Evolutionary conservation across 192 early-diverging fungal genomes (phyloP), one percentile per base, ranked within the genome.

Genomic region (Podila minutissima): DNA sequence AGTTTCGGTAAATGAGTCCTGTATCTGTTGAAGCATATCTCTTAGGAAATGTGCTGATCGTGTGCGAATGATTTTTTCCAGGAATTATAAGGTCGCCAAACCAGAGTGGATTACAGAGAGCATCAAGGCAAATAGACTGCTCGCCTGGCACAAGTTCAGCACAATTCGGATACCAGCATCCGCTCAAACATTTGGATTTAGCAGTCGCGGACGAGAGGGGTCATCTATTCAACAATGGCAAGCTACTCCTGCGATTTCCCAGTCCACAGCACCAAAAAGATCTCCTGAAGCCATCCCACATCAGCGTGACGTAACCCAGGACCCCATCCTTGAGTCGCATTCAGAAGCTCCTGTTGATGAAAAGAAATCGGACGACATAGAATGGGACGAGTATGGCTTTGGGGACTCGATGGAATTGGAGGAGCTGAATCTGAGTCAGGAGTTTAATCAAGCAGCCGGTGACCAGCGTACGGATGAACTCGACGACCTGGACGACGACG

Each of bases 21-120:
- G 29, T 3, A 29, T 32, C 26, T 35, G 13, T n/a, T 32, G 0
- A 26, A 7, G 22, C 20, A 8, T 7, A 5, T 24, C 53, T 46
- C 41, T 8, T 1, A 46, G 41, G 12, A 11, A 17, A 4, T 46
- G 41, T 46, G 0, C 41, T 46, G 15, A 46, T 5, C 19, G 8
- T 24, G 53, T 0, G 22, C 53, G 17, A 53, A n/a, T n/a, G 10
- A 8, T 55, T 55, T 24, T 19, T 55, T 55, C 1, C 5, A 89
- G 89, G 28, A 82, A 83, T 37, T 94, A 93, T 81, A 88, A 88
- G 37, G 88, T 94, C 0, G 93, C 91, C 11, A 88, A 73, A 22
- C 92, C 93, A 26, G 87, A 87, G 28, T 98, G 97, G 97, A 82
- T 98, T 8, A 78, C 85, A 1, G 94, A 98, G 29, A 90, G 88